These are phyloP conservation scores for Scleroderma citrinum DNA, from an alignment of 768 basidiomycete species.

Conservation along the genomic window DNA sequence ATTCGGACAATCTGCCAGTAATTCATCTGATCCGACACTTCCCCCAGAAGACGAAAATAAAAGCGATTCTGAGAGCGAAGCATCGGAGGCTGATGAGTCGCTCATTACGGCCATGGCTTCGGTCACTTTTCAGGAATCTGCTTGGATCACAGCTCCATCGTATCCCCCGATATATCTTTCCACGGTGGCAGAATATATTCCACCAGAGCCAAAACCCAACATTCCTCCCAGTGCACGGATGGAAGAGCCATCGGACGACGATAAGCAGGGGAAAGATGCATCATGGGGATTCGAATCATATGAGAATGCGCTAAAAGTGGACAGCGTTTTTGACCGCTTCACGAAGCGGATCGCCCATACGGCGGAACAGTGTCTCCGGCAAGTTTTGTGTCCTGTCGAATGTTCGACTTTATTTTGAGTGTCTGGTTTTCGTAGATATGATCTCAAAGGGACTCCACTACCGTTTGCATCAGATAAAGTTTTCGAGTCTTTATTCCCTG, in stretches of 20 bases:
- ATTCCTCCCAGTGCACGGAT: constrained; percentile 33
- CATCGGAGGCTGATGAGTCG: constrained; percentile 39
- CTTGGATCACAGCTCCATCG: constrained; percentile 61
- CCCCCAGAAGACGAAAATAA: constrained; percentile 14
- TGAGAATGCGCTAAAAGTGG: constrained; percentile 74
- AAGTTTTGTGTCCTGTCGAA: constrained; percentile 6
- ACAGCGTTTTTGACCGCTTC: constrained; percentile 85
- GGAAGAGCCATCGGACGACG: constrained; percentile 38
- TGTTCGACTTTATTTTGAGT: background rate
- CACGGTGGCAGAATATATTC: constrained; percentile 66
- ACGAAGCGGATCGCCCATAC: constrained; percentile 62
- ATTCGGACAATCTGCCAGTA: constrained; percentile 40
- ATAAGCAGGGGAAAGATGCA: constrained; percentile 41
- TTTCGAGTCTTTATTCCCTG: constrained; percentile 71
- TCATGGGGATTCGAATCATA: constrained; percentile 69
- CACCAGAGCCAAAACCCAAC: constrained; percentile 47
- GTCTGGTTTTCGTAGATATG: constrained; percentile 55
- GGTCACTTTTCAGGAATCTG: constrained; percentile 49
- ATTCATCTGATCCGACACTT: constrained; percentile 11
- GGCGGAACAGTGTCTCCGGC: constrained; percentile 87
- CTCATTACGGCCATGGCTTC: constrained; percentile 55
- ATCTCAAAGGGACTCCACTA: constrained; percentile 77
- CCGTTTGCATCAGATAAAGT: constrained; percentile 78
- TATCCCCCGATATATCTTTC: constrained; percentile 71
- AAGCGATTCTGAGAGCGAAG: constrained; percentile 33